phyloP scores from a whole-genome alignment of 2,329 filamentous ascomycete genomes.

The Cadophora luteo-olivacea region DNA sequence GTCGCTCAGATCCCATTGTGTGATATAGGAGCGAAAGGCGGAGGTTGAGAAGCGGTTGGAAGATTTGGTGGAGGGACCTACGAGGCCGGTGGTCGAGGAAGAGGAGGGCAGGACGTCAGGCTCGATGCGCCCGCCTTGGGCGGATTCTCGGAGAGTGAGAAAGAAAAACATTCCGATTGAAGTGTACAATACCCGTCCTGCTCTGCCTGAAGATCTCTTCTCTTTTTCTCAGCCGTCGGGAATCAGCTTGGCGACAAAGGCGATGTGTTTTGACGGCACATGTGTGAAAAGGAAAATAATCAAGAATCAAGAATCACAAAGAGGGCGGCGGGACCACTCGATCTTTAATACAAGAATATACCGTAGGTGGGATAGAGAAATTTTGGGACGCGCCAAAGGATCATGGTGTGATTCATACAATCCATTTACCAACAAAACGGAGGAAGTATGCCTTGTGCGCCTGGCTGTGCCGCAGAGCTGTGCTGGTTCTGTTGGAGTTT shows the following conservation, averaged over 20 bases:
- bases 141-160: conserved; percentile 22
- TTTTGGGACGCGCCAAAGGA: conserved; percentile 9
- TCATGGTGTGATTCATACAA: neutral
- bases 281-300: neutral
- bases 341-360: neutral
- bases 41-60: neutral
- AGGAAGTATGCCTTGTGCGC: conserved; percentile 17
- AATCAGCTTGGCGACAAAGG: neutral
- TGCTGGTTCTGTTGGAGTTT: neutral
- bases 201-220: neutral
- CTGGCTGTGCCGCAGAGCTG: neutral
- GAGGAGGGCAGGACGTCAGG: conserved; percentile 22
- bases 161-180: conserved; percentile 20
- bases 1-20: conserved; percentile 14
- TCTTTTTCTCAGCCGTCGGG: neutral
- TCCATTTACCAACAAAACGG: conserved; percentile 4
- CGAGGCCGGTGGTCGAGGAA: conserved; percentile 13
- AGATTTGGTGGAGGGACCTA: neutral
- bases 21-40: conserved; percentile 20
- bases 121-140: conserved; percentile 21
- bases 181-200: neutral
- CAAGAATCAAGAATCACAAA: neutral
- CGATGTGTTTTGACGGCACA: neutral
- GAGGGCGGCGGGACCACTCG: neutral
- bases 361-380: neutral